Base-by-base conservation (phyloP, 2,329 filamentous ascomycete species). In the Calcarisporium arbuscula region DNA sequence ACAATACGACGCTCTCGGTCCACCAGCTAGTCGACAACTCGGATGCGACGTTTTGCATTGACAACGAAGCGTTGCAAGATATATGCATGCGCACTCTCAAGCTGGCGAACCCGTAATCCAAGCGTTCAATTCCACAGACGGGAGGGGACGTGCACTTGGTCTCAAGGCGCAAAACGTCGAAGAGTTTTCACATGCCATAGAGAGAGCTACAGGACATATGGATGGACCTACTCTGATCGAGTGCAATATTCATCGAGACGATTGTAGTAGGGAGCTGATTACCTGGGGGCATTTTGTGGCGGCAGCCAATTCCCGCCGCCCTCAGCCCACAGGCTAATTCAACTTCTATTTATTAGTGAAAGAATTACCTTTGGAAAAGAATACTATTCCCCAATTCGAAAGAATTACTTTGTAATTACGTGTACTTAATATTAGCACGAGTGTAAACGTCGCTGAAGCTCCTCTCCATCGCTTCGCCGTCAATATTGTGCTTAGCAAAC, bases 1-100 rank as follows among this genome's bases (percentile, higher is more conserved):
- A 98, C 80, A 98, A 98, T 73, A 92, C 92, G 60, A 98, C 92
- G 45, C 85, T 98, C 57, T 96, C 92, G 57, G 79, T 98, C 53
- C 92, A 98, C 73, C 92, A 98, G 78, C 78, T 98, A 54, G 92
- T 98, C 54, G 92, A 98, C 80, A 95, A 98, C 82, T 96, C 92
- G 32, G 92, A 98, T 64, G 88, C 92, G 83, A 98, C 92, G 65
- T 98, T 95, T 82, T 98, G 92, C 74, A 98, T 98, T 67, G 92
- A 98, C 68, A 98, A 98, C 77, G 89, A 98, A 79, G 92, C 92
- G 66, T 80, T 98, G 54, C 96, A 98, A 77, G 92, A 98, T 63
- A 98, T 98, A 60, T 98, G 92, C 85, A 95, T 95, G 86, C 86
- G 90, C 64, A 98, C 92, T 43, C 82, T 98, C 51, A 98, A 98